These are phyloP conservation scores for Vachellia collinsii DNA, from an alignment of 306 rosid species.

Conservation along the genomic window DNA sequence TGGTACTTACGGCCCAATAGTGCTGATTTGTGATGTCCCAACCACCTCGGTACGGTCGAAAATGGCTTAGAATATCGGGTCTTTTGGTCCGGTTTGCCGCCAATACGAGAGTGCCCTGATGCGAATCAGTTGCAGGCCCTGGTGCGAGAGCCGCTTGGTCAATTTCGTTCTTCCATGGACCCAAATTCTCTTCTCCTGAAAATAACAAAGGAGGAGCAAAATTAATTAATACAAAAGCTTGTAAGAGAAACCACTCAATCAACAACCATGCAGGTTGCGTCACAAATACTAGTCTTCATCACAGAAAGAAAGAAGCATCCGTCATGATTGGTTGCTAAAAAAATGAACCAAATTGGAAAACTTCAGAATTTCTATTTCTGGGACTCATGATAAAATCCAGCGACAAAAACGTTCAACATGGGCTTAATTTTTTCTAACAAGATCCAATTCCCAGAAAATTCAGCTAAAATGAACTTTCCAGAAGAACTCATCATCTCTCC, in stretches of 20 bases:
- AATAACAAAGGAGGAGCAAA: slow-evolving; percentile 7
- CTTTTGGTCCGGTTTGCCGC: slow-evolving; percentile 85
- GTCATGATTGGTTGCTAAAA: slow-evolving; percentile 24
- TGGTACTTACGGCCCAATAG: slow-evolving; percentile 93
- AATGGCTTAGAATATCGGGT: slow-evolving; percentile 75
- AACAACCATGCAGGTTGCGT: background rate
- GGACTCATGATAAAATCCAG: background rate
- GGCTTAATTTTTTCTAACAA: background rate
- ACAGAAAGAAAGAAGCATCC: slow-evolving; percentile 7
- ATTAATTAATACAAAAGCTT: slow-evolving; percentile 1
- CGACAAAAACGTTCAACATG: slow-evolving; percentile 8
- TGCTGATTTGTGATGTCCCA: slow-evolving; percentile 83
- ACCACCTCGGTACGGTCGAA: slow-evolving; percentile 72
- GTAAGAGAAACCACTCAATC: slow-evolving; percentile 10
- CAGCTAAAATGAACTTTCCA: slow-evolving; percentile 25
- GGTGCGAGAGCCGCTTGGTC: slow-evolving; percentile 64
- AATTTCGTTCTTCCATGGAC: slow-evolving; percentile 71
- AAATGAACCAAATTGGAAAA: background rate
- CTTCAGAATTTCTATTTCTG: slow-evolving; percentile 14
- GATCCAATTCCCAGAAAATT: slow-evolving; percentile 26
- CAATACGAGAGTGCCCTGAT: slow-evolving; percentile 62
- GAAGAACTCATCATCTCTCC: slow-evolving; percentile 2
- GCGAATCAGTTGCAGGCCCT: slow-evolving; percentile 54
- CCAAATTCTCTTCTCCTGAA: slow-evolving; percentile 69
- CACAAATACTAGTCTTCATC: background rate